Base-by-base conservation (phyloP, 495 filamentous ascomycete species). In the Penicillium paxilli region DNA sequence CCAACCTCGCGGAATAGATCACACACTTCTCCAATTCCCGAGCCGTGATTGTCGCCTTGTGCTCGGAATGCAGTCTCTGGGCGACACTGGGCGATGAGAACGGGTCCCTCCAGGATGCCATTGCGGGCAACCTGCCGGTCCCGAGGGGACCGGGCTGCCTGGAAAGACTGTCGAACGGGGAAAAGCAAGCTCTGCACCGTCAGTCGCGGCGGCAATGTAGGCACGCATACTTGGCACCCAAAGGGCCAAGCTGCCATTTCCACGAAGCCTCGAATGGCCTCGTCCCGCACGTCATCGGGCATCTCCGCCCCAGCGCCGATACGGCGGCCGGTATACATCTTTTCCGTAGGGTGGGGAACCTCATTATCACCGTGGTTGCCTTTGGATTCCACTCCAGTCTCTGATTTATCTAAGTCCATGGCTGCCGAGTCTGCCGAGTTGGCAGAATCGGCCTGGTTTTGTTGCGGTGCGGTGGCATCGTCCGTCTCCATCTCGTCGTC, bases 241-340 rank as follows among this genome's bases (percentile, higher is more conserved):
- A 92, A 94, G 28, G 88, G 83, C 80, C 90, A 95, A 7, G 85
- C 80, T 1, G 88, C 82, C 38, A 89, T 82, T 71, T 96, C 92
- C 25, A 94, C 68, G 53, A 96, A 88, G 12, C 83, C 79, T 8
- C 82, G 76, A 25, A 95, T 68, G 12, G 86, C 78, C 26, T 87
- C 85, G 32, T 88, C 81, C 23, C 90, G 88, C 57, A 83, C 83
- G 38, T 88, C 84, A 17, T 86, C 73, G 3, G 92, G 92, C 85
- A 95, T 92, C 52, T 89, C 82, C 9, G 72, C 58, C 17, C 90
- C 90, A 16, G 82, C 70, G 6, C 78, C 80, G 5, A 80, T 79
- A 24, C 90, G 86, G 16, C 82, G 78, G 17, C 79, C 79, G 9
- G 69, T 78, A 55, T 82, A 82, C 59, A 53, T 64, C 1, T 22